Conservation (phyloP, 441 rosid genomes). For the Syzygium malaccense region DNA sequence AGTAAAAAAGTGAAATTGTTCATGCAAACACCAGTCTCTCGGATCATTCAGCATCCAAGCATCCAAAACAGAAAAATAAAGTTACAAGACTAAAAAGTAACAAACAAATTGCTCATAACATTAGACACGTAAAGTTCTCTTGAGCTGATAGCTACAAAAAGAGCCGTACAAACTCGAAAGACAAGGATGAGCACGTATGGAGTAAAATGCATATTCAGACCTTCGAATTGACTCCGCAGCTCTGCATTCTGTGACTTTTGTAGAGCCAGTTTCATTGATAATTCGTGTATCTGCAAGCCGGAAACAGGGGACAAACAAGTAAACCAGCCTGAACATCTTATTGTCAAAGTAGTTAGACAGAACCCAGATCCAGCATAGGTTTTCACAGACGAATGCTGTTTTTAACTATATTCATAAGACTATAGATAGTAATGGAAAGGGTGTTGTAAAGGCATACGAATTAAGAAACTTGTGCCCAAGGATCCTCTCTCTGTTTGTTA, state of each 20-base stretch:
- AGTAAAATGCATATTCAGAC: constrained; percentile 17
- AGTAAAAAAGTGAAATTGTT: neutral
- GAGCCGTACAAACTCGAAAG: neutral
- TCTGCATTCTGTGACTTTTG: constrained; percentile 86
- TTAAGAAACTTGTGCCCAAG: neutral
- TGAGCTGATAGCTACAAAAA: neutral
- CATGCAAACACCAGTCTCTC: neutral
- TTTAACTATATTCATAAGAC: neutral
- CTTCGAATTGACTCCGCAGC: constrained; percentile 87
- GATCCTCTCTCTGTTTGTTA: neutral
- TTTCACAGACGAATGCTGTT: neutral
- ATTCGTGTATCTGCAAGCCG: constrained; percentile 70
- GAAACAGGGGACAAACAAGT: neutral
- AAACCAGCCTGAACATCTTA: neutral
- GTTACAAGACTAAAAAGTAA: neutral
- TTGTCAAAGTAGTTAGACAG: neutral
- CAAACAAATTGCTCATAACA: neutral
- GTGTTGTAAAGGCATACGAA: neutral
- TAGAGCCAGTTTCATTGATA: constrained; percentile 73
- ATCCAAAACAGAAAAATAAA: neutral
- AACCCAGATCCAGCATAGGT: neutral
- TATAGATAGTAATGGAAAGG: neutral
- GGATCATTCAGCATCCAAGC: neutral
- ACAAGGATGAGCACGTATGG: neutral
- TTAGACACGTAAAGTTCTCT: neutral